Conservation (phyloP, 2,329 filamentous ascomycete species). For the Penicillium sp. region DNA sequence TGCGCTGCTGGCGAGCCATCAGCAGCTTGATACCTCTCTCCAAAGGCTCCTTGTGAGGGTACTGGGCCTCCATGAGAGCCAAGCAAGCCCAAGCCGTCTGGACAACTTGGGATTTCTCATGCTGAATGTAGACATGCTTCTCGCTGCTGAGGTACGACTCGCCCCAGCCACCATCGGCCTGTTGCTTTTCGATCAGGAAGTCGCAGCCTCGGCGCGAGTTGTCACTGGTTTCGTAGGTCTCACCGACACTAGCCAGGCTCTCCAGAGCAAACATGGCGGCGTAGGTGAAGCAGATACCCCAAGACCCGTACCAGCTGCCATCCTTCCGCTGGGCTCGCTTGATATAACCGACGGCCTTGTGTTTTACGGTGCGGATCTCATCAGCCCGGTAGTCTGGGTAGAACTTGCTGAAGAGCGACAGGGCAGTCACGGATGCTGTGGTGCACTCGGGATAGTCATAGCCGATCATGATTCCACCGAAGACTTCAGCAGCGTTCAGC, state of each 20-base stretch:
- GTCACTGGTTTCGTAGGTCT: constrained; percentile 70
- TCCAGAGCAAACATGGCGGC: constrained; percentile 95
- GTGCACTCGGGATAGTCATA: constrained; percentile 99
- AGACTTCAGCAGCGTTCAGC: constrained; percentile 93
- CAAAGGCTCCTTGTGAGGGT: constrained; percentile 68
- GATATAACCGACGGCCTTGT: constrained; percentile 74
- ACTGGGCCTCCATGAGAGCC: constrained; percentile 74
- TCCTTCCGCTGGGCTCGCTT: constrained; percentile 70
- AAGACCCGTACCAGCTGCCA: constrained; percentile 96
- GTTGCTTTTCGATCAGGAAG: constrained; percentile 80
- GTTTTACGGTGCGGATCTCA: constrained; percentile 71
- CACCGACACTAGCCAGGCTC: constrained; percentile 73
- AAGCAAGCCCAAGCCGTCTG: constrained; percentile 91
- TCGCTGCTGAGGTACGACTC: constrained; percentile 89
- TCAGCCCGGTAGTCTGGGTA: constrained; percentile 73
- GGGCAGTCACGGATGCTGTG: constrained; percentile 82
- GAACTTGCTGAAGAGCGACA: constrained; percentile 74
- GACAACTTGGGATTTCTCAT: constrained; percentile 79
- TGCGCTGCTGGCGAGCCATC: constrained; percentile 76
- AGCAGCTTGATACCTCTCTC: constrained; percentile 72
- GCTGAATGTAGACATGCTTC: constrained; percentile 67
- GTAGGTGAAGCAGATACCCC: constrained; percentile 98
- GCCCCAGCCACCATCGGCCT: constrained; percentile 89
- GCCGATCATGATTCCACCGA: constrained; percentile 95
- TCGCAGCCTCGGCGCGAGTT: constrained; percentile 71